Base-by-base conservation (phyloP, 805 yeast genomes). In the Metschnikowia cerradonensis region DNA sequence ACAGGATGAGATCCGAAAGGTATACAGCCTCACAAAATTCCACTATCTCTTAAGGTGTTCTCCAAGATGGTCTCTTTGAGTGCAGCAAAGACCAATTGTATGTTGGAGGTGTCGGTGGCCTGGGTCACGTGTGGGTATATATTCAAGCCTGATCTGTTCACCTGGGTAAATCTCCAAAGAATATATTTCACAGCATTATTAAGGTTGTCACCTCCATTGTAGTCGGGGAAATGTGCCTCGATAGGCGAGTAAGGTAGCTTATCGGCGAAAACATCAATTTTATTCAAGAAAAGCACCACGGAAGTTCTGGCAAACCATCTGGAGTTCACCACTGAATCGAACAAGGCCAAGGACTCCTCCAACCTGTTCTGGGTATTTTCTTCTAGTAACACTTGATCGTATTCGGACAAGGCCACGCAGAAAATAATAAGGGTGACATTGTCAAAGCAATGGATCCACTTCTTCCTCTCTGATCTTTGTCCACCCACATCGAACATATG, bases 381-480 rank as follows among this genome's bases (percentile, higher is more conserved):
- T 49, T 58, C 97, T 52, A 88, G 68, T 52, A 91, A 70, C 3
- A 81, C 84, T 68, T 90, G 97, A 66, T 91, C 97, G 64, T 91
- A 91, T 65, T 91, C 97, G 2, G 92, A 84, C 48, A 91, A 69
- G 0, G 97, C 90, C 20, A 90, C 96, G 67, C 97, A 90, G 65
- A 90, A 91, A 52, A 91, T 88, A 46, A 91, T 86, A 43, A 88
- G 76, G 0, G 96, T 87, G 33, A 91, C 97, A 60, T 90, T 90
- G 67, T 90, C 96, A 61, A 94, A 94, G 64, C 96, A 89, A 68
- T 94, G 95, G 54, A 94, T 90, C 99, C 99, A 94, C 68, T 94
- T 92, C 63, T 88, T 88, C 48, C 99, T 83, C 72, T 94, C 99
- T 3, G 95, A 83, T 60, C 99, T 77, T 68, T 94, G 99, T 1